Percentiles rank a stretch among this genome's conserved stretches.
phyloP scores from a whole-genome alignment of 805 yeast species.

The Saccharomyces kudriavzevii region DNA sequence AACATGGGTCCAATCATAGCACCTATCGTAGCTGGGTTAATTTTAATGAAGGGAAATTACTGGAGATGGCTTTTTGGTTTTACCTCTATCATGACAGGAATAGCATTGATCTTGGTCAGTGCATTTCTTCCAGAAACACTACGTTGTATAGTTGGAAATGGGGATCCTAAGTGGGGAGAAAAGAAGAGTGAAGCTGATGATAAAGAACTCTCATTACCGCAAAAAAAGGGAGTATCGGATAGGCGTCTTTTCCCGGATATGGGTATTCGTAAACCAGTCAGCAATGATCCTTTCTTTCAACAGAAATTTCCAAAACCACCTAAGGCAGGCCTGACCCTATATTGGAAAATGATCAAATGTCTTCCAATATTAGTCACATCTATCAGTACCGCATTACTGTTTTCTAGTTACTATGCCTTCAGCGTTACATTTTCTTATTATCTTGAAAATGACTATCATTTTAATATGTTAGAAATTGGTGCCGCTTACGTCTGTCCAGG shows the following conservation, averaged over 20 bases:
- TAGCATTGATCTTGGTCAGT: conserved; percentile 42
- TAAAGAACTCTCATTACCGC: background rate
- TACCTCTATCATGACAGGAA: conserved; percentile 57
- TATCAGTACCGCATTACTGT: conserved; percentile 41
- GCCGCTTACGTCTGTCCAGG: conserved; percentile 50
- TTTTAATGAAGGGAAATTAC: conserved; percentile 61
- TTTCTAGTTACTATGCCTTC: conserved; percentile 47
- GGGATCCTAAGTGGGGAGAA: conserved; percentile 31
- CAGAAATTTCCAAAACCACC: conserved; percentile 38
- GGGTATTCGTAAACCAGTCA: conserved; percentile 26
- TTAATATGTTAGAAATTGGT: conserved; percentile 32
- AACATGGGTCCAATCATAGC: conserved; percentile 79
- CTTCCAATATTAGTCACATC: conserved; percentile 42
- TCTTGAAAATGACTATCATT: conserved; percentile 33
- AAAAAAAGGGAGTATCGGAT: background rate
- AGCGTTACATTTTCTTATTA: conserved; percentile 41
- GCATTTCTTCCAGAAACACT: conserved; percentile 75
- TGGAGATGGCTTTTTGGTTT: conserved; percentile 82
- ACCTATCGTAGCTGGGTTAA: conserved; percentile 77
- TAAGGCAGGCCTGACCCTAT: conserved; percentile 34
- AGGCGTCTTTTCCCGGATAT: conserved; percentile 16
- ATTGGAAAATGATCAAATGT: conserved; percentile 32
- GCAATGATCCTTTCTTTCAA: conserved; percentile 14
- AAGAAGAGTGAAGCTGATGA: background rate
- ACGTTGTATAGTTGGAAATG: conserved; percentile 51